phyloP scores from a whole-genome alignment of 106 monocot genomes.

The Dioscorea zingiberensis region DNA sequence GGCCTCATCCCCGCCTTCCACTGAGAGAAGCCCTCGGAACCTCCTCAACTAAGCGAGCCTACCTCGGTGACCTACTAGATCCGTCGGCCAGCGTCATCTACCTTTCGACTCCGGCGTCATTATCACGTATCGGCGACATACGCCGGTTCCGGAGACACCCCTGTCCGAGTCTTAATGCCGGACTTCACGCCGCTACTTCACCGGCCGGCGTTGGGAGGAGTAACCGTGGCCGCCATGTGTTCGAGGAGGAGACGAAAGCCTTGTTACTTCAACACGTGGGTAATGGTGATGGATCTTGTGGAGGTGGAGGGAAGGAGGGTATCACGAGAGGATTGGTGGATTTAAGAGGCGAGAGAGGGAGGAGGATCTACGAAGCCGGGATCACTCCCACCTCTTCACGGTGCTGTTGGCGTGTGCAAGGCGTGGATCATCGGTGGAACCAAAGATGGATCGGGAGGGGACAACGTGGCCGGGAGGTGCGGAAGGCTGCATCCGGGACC shows the following conservation, averaged over 20 bases:
- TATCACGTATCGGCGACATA: conserved; percentile 10
- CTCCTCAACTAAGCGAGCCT: conserved; percentile 16
- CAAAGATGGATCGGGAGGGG: conserved; percentile 15
- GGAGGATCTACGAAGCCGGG: conserved; percentile 43
- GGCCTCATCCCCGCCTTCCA: conserved; percentile 13
- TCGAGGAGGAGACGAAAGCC: conserved; percentile 5
- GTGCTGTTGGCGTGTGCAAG: conserved; percentile 42
- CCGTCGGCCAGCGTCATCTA: conserved; percentile 10
- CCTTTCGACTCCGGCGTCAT: conserved; percentile 17
- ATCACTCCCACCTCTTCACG: conserved; percentile 43
- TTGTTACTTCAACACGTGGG: conserved; percentile 23
- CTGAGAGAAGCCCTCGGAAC: neutral
- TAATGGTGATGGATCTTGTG: conserved; percentile 29
- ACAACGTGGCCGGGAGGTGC: neutral
- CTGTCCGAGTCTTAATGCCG: conserved; percentile 71
- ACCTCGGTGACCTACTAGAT: conserved; percentile 5
- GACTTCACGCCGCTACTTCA: conserved; percentile 83
- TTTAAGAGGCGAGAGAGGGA: conserved; percentile 34
- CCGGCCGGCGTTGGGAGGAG: conserved; percentile 21
- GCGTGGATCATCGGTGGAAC: conserved; percentile 42
- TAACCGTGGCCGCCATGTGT: neutral
- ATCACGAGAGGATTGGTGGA: conserved; percentile 14
- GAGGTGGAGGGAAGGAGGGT: conserved; percentile 42
- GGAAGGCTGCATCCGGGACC: conserved; percentile 10
- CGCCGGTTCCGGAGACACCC: neutral